Evolutionary conservation across 2,329 filamentous ascomycete genomes (phyloP), one percentile per base, ranked within the genome.

Genomic region (Polychaeton citri): DNA sequence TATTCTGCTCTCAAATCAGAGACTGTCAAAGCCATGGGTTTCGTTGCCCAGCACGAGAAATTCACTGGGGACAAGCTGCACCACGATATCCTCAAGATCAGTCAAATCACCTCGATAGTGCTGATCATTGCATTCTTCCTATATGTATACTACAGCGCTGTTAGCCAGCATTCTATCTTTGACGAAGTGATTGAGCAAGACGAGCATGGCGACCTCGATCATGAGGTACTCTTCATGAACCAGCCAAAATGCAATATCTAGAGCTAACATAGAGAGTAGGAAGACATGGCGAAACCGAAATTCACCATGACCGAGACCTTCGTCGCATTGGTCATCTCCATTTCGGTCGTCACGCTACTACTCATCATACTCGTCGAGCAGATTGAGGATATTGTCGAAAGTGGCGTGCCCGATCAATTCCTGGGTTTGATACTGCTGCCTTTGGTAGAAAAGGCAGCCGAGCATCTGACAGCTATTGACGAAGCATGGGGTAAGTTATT

Each of bases 401-500:
- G 52, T 19, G 52, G 58, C 6, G 58, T 73, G 12, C 64, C 65
- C 1, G 69, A 74, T 43, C 64, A 64, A 26, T 75, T 74, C 45
- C 59, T 74, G 43, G 70, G 81, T 43, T 63, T 87, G 28, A 86
- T 86, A 44, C 65, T 87, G 1, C 73, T 86, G 3, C 76, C 81
- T 5, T 66, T 88, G 0, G 81, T 86, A 7, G 82, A 88, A 51
- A 88, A 88, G 58, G 76, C 79, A 2, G 81, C 82, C 7, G 82
- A 88, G 56, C 82, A 88, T 57, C 61, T 87, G 30, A 85, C 79
- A 2, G 79, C 81, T 17, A 66, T 87, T 38, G 80, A 87, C 47
- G 81, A 87, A 64, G 81, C 82, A 17, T 86, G 76, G 69, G 78
- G 81, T 46, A 72, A 79, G n/a, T n/a, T n/a, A n/a, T n/a, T n/a